A percentile compares a stretch with the other conserved stretches of the same genome.
phyloP scores from a whole-genome alignment of 2,329 filamentous ascomycete species.

The Aspergillus vadensis region DNA sequence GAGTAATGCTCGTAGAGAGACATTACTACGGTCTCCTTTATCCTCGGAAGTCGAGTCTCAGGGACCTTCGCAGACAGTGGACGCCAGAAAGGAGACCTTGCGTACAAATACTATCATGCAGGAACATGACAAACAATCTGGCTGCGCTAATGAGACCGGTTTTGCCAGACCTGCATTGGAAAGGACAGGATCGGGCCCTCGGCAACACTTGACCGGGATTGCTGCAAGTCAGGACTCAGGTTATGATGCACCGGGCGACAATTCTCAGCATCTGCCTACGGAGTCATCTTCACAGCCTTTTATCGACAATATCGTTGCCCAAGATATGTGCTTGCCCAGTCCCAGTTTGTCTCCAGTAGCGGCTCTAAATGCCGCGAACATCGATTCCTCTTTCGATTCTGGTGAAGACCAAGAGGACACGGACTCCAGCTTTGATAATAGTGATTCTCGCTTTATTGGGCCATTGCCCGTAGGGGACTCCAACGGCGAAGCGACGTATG shows the following conservation, averaged over 20 bases:
- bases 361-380: conserved; percentile 63
- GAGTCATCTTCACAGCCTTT: conserved; percentile 39
- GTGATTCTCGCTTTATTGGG: conserved; percentile 29
- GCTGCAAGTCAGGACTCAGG: conserved; percentile 27
- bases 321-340: conserved; percentile 91
- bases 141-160: conserved; percentile 16
- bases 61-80: conserved; percentile 17
- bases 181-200: not conserved
- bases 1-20: conserved; percentile 35
- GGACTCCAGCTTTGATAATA: conserved; percentile 47
- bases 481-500: conserved; percentile 11
- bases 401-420: conserved; percentile 45
- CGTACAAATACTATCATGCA: conserved; percentile 17
- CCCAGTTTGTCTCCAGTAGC: conserved; percentile 90
- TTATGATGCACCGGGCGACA: conserved; percentile 25
- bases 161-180: conserved; percentile 11
- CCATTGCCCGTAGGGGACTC: conserved; percentile 23
- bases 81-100: conserved; percentile 22
- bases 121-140: conserved; percentile 21
- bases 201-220: conserved; percentile 12
- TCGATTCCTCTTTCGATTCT: conserved; percentile 47
- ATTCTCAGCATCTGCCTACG: conserved; percentile 21
- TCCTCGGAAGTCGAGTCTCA: conserved; percentile 34
- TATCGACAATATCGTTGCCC: conserved; percentile 71
- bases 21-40: conserved; percentile 34